Evolutionary conservation across 768 basidiomycete species (phyloP).

Genomic region (Boletus reticulatus): DNA sequence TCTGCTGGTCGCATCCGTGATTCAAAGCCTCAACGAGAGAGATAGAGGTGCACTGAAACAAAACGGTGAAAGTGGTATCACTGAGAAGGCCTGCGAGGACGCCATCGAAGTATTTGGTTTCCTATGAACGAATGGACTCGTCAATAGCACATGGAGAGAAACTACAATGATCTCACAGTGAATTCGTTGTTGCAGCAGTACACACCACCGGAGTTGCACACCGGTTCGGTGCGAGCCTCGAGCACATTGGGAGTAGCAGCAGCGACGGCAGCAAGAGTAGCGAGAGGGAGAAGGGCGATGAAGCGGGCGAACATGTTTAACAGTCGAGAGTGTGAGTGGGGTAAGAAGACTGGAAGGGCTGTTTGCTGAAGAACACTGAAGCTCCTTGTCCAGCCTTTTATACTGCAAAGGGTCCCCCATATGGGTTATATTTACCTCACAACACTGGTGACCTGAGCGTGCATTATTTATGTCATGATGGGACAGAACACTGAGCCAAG

Average conservation of each 20-base stretch:
- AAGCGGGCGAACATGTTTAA: neutral
- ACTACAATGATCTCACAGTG: neutral
- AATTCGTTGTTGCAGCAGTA: neutral
- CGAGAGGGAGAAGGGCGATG: neutral
- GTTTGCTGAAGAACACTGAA: neutral
- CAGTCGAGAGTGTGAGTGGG: neutral
- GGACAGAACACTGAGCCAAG: too few species aligned
- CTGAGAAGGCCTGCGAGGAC: neutral
- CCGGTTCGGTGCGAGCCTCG: neutral
- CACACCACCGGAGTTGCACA: neutral
- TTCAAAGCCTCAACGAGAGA: neutral
- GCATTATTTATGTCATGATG: neutral
- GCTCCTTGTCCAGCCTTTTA: neutral
- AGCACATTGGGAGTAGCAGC: neutral
- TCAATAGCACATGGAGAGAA: neutral
- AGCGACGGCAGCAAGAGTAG: neutral
- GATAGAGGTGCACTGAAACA: neutral
- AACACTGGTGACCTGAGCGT: neutral
- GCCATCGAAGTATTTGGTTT: rapidly evolving
- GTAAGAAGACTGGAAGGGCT: neutral
- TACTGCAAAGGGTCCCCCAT: too few species aligned
- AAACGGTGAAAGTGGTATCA: too few species aligned
- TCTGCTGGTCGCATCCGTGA: neutral
- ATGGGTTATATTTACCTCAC: neutral
- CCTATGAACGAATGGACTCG: neutral